A percentile compares a stretch with the other conserved stretches of the same genome.
phyloP scores from a whole-genome alignment of 108 stramenopile genomes.

The Discostella stelligeroides region DNA sequence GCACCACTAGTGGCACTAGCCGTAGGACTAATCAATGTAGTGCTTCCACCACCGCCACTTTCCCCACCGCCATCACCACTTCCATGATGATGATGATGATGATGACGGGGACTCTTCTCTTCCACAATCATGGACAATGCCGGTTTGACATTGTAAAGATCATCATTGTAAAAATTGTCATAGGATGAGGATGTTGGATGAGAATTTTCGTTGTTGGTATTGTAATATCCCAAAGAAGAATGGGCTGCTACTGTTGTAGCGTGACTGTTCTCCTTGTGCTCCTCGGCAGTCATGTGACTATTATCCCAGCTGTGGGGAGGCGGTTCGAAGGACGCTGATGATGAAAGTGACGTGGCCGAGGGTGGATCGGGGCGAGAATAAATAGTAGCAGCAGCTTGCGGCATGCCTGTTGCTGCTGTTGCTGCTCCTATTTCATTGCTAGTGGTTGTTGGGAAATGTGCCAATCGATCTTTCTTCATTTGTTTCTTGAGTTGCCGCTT shows the following conservation, averaged over 20 bases:
- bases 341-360: background rate
- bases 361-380: background rate
- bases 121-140: slow-evolving; percentile 30
- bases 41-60: background rate
- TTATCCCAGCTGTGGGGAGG: background rate
- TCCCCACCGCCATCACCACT: background rate
- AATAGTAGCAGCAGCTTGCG: background rate
- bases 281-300: background rate
- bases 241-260: background rate
- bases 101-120: slow-evolving; percentile 21
- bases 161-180: slow-evolving; percentile 9
- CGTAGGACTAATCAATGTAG: background rate
- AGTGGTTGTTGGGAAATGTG: slow-evolving; percentile 25
- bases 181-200: background rate
- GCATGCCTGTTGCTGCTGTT: background rate
- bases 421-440: background rate
- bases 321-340: background rate
- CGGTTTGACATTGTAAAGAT: slow-evolving; percentile 18
- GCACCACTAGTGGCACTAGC: background rate
- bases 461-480: slow-evolving; percentile 44
- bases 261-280: slow-evolving; percentile 10
- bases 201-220: background rate
- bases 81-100: background rate
- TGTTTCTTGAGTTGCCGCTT: slow-evolving; percentile 32
- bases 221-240: background rate